Evolutionary conservation across 495 filamentous ascomycete species (phyloP).

Genomic region (Hypoxylon subgilvum): DNA sequence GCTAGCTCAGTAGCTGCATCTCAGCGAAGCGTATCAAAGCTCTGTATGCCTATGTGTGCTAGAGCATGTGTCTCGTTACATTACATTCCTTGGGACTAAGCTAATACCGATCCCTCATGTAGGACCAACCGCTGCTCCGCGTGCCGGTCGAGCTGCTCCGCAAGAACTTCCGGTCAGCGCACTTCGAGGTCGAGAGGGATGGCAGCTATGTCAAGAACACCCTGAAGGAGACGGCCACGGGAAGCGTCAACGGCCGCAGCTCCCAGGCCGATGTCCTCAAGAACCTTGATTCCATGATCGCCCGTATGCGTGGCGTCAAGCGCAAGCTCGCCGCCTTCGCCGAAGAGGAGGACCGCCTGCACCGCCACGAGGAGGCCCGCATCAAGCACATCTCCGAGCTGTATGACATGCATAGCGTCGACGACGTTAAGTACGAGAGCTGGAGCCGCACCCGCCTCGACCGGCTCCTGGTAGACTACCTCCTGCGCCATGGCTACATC

Average conservation of each 20-base stretch:
- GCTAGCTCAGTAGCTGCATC: too few relatives aligned
- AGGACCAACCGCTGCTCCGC: constrained; percentile 96
- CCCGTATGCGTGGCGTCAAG: constrained; percentile 81
- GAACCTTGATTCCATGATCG: constrained; percentile 82
- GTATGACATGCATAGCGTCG: constrained; percentile 77
- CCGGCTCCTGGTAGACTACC: constrained; percentile 85
- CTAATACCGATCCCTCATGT: constrained; percentile 7
- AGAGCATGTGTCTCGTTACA: too few relatives aligned
- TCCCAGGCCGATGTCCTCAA: constrained; percentile 72
- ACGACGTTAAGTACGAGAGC: constrained; percentile 90
- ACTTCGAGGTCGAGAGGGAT: constrained; percentile 80
- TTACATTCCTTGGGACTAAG: too few relatives aligned
- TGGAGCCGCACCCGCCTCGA: constrained; percentile 85
- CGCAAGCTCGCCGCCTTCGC: constrained; percentile 79
- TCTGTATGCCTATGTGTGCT: too few relatives aligned
- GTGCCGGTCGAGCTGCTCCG: constrained; percentile 89
- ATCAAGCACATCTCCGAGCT: constrained; percentile 80
- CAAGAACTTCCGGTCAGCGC: constrained; percentile 89
- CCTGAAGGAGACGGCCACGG: constrained; percentile 72
- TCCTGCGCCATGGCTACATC: constrained; percentile 81
- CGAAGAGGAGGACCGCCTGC: constrained; percentile 75
- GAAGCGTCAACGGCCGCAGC: constrained; percentile 64
- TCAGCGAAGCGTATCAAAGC: too few relatives aligned
- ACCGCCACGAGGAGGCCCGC: constrained; percentile 74
- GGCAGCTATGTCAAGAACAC: constrained; percentile 69